A percentile compares a stretch with the other conserved stretches of the same genome.
These are phyloP conservation scores for Rhizopogon vinicolor DNA, from an alignment of 768 basidiomycete species.

Conservation along the genomic window DNA sequence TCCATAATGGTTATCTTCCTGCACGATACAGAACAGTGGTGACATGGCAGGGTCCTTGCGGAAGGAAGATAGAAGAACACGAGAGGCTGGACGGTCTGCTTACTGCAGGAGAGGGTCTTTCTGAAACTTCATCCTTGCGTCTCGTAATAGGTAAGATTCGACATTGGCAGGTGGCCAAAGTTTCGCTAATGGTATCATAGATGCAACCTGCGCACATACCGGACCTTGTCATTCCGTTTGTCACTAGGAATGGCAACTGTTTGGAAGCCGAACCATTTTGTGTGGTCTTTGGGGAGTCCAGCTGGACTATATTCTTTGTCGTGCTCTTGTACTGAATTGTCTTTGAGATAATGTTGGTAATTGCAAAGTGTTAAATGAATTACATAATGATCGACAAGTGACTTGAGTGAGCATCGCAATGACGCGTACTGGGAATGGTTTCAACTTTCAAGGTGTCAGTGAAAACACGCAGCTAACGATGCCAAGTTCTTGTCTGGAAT, in stretches of 20 bases:
- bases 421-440: constrained; percentile 81
- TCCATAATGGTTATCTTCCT: constrained; percentile 33
- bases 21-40: constrained; percentile 32
- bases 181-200: constrained; percentile 1
- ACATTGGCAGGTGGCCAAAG: not conserved
- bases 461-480: constrained; percentile 52
- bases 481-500: constrained; percentile 44
- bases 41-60: constrained; percentile 37
- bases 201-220: constrained; percentile 4
- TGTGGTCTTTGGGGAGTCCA: not conserved
- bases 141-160: constrained; percentile 15
- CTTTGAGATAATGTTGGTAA: constrained; percentile 3
- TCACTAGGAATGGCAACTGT: constrained; percentile 2
- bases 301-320: not conserved
- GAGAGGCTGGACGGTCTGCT: constrained; percentile 20
- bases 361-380: constrained; percentile 3
- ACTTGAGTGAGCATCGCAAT: constrained; percentile 73
- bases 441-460: constrained; percentile 57
- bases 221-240: constrained; percentile 5
- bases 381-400: constrained; percentile 54
- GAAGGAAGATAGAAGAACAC: constrained; percentile 26
- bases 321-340: not conserved
- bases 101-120: constrained; percentile 10
- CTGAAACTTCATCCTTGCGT: constrained; percentile 13
- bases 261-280: not conserved